phyloP scores from a whole-genome alignment of 305 asterid genomes.

The Fraxinus dipetala region DNA sequence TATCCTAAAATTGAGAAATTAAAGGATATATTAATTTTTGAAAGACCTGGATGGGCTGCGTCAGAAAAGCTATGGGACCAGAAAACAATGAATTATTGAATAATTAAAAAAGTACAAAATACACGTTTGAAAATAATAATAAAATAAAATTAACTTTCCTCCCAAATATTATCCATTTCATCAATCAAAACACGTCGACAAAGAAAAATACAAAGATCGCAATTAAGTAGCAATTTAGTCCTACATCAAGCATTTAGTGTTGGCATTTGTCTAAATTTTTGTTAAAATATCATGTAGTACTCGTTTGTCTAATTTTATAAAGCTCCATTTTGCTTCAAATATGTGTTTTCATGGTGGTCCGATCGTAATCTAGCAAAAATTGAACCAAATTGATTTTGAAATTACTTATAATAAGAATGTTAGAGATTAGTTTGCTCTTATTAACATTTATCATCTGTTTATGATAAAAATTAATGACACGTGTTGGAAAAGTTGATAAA shows the following conservation, averaged over 20 bases:
- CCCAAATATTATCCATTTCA: neutral
- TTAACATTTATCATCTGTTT: too few relatives aligned
- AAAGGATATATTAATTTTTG: neutral
- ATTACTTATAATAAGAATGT: too few relatives aligned
- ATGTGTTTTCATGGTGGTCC: neutral
- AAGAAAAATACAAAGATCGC: neutral
- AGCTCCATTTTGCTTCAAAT: too few relatives aligned
- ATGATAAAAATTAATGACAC: too few relatives aligned
- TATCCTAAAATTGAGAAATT: neutral
- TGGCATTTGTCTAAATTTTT: neutral
- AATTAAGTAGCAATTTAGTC: neutral
- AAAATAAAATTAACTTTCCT: neutral
- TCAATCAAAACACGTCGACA: neutral
- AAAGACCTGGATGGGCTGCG: neutral
- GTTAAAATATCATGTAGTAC: too few relatives aligned
- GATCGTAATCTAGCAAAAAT: too few relatives aligned
- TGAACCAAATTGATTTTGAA: too few relatives aligned
- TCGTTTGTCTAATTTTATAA: neutral
- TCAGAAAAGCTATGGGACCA: neutral
- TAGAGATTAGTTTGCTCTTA: too few relatives aligned
- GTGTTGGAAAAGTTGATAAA: too few relatives aligned
- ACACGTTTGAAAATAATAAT: neutral
- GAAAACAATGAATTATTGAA: slow-evolving; percentile 2
- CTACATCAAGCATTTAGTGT: neutral
- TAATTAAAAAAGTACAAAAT: neutral